Base-by-base conservation (phyloP, 192 early-diverging fungal genomes). In the Podila epicladia region DNA sequence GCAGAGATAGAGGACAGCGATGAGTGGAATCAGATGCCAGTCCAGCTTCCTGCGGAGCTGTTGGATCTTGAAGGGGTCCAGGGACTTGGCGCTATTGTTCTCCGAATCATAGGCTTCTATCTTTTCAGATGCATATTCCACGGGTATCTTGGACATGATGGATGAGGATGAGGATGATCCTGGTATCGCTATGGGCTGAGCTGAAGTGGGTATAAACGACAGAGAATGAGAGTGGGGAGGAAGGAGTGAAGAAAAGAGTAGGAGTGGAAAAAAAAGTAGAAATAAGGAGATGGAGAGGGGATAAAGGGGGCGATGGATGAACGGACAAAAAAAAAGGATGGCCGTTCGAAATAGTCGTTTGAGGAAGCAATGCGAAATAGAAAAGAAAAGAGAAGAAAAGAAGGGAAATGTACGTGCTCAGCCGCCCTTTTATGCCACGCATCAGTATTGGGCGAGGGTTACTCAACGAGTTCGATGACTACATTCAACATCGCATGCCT, bases 1-100 rank as follows among this genome's bases (percentile, higher is more conserved):
- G 68, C 90, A 92, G 37, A 94, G 84, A 50, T 94, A 93, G 9
- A 93, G 85, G 20, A 92, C 55, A 24, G 86, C 75, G 20, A 93
- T 85, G 37, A 92, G 86, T 3, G 93, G 92, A 32, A 93, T 83
- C 49, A 93, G 77, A 41, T 91, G 88, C 24, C 77, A 64, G 68
- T 93, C 92, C 33, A 93, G 83, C 74, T 91, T 92, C 79, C 88
- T 73, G 58, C 85, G 73, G 32, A 93, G 82, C 24, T 48, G 75
- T 22, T 69, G 50, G 19, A 75, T 65, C n/a, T 62, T 58, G 4
- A 45, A 33, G 8, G 72, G 74, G 38, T 72, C 71, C 17, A 76
- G 29, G 19, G 65, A 3, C 22, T 64, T 58, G 1, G 33, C 2
- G 51, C 7, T 22, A 50, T n/a, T 55, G 28, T 58, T 13, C 49